Evolutionary conservation across 2,329 filamentous ascomycete species (phyloP), one percentile per base, ranked within the genome.

Genomic region (Alternaria arborescens): DNA sequence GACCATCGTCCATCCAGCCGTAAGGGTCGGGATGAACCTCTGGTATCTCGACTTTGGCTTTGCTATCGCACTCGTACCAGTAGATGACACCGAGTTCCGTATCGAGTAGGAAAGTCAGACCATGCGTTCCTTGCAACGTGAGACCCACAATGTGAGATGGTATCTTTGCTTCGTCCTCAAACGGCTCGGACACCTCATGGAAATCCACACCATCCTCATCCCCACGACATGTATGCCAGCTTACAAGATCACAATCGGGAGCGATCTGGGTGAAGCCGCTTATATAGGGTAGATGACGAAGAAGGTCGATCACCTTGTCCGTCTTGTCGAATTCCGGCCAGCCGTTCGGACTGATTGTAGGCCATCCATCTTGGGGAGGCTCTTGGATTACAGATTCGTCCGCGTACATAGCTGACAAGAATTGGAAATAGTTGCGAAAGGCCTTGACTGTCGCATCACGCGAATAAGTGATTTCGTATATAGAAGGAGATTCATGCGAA

Each of bases 381-480:
- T 61, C 42, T 24, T 48, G 5, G 12, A 69, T 30, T 3, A 36
- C 28, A 1, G 52, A 43, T 12, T 60, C 55, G 24, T 62, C 52
- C 32, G 66, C 42, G 34, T 68, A 70, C 59, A 70, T 61, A 18
- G 30, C 48, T 34, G 42, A 51, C 14, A 70, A 58, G 42, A 68
- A 60, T 1, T n/a, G 48, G 16, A 61, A 62, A 32, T 64, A 65
- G 14, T 55, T 36, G 2, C 54, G 61, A 32, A 65, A 24, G 7
- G 60, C 64, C 10, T 52, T 40, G 11, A 64, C 36, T 6, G 60
- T 52, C 20, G 20, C 56, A 11, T 59, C 51, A 12, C 52, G 56
- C 20, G 64, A 67, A 48, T 67, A 64, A 6, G 14, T 42, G 24
- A 60, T 55, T 4, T 66, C 53, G 64, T 3, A 4, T 22, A 22